phyloP scores from a whole-genome alignment of 306 rosid species.

The Sophora flavescens region DNA sequence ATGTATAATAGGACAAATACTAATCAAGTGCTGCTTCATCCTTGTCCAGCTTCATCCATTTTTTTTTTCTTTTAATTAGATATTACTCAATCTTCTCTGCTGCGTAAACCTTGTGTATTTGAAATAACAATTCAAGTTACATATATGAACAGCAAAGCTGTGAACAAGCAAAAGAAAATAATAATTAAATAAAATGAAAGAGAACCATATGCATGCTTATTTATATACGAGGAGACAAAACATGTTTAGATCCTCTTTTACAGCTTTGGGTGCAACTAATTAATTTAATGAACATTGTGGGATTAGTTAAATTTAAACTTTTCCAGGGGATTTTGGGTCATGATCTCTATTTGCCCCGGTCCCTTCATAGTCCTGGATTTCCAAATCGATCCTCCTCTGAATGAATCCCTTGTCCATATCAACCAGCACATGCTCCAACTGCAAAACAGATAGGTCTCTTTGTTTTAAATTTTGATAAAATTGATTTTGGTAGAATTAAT shows the following conservation, averaged over 20 bases:
- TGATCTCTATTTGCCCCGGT: constrained; percentile 60
- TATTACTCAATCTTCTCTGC: neutral
- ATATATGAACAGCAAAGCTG: neutral
- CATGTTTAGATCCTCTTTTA: constrained; percentile 18
- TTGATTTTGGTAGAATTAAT: too few species aligned
- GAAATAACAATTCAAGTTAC: constrained; percentile 9
- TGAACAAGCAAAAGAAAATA: neutral
- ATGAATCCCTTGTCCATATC: constrained; percentile 24
- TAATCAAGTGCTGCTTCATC: constrained; percentile 6
- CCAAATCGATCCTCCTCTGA: constrained; percentile 52
- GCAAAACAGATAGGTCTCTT: neutral
- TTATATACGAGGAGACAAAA: neutral
- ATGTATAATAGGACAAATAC: constrained; percentile 13
- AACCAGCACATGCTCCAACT: constrained; percentile 30
- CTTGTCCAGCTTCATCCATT: neutral
- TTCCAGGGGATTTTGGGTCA: constrained; percentile 58
- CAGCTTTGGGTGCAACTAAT: neutral
- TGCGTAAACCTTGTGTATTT: neutral
- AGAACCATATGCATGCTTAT: neutral
- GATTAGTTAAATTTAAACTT: neutral
- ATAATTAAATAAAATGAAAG: neutral
- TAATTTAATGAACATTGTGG: constrained; percentile 17
- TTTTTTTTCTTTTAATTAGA: neutral
- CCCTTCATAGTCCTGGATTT: constrained; percentile 58
- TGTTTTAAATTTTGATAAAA: too few species aligned